phyloP scores from a whole-genome alignment of 129 eudicot genomes.

The Artemisia annua region DNA sequence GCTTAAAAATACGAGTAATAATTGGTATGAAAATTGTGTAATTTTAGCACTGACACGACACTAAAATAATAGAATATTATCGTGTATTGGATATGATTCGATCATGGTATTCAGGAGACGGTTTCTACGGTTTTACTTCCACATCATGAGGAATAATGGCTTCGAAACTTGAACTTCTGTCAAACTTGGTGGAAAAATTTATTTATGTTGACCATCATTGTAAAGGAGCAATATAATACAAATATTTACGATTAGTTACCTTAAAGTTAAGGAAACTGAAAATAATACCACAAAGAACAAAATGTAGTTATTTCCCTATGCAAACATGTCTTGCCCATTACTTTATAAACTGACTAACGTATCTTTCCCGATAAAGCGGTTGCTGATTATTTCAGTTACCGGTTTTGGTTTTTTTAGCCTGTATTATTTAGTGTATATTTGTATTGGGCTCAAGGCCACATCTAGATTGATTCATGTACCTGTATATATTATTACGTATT shows the following conservation, averaged over 20 bases:
- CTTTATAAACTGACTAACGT: background rate
- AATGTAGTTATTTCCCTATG: conserved; percentile 16
- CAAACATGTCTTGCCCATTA: conserved; percentile 20
- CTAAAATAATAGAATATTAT: background rate
- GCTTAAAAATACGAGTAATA: too few relatives aligned
- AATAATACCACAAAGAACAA: background rate
- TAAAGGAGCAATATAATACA: background rate
- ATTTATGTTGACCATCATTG: conserved; percentile 5
- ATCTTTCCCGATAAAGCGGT: conserved; percentile 30
- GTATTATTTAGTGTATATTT: too few relatives aligned
- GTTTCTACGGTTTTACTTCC: conserved; percentile 28
- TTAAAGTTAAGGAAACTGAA: conserved; percentile 1
- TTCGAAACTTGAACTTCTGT: conserved; percentile 33
- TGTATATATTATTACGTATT: too few relatives aligned
- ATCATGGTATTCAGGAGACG: conserved; percentile 26
- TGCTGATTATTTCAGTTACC: background rate
- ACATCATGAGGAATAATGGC: conserved; percentile 25
- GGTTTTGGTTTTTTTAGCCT: background rate
- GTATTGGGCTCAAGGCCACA: too few relatives aligned
- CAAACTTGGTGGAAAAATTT: conserved; percentile 18
- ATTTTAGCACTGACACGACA: too few relatives aligned
- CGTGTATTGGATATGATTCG: conserved; percentile 1
- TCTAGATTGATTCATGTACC: too few relatives aligned
- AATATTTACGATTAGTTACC: conserved; percentile 1
- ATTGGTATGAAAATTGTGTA: too few relatives aligned